Evolutionary conservation across 208 protist genomes (phyloP), one percentile per base, ranked within the genome.

Genomic region (Trichomonas vaginalis): DNA sequence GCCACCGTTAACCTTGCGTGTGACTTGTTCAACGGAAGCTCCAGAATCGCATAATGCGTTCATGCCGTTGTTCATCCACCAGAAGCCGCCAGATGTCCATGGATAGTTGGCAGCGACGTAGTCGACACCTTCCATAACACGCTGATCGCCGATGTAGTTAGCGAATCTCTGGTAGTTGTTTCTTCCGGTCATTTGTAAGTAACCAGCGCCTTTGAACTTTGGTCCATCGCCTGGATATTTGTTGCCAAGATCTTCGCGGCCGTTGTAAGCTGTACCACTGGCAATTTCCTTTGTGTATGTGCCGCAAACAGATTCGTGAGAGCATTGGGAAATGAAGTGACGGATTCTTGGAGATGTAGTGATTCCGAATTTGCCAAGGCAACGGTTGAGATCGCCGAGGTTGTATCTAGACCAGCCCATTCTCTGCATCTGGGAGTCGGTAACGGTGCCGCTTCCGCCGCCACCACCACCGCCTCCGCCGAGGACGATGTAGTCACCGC

Each of bases 81-180:
- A 95, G 61, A 42, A 95, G 23, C 56, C 90, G 17, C 37, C 90
- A 0, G 90, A 95, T 95, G 49, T 80, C 90, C 90, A 95, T 95
- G 90, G 90, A 42, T 95, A 95, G 90, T 95, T 27, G 6, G 23
- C 39, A 42, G 90, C 90, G 39, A 95, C 90, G 42, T 95, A 95
- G 37, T 95, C 90, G 6, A 80, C 49, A 42, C 90, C 90, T 42
- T 48, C n/a, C 90, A 95, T 62, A 17, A 95, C 90, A 47, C 48
- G 6, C 40, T 48, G n/a, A 42, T 95, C 90, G 42, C 39, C 39
- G 23, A 95, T 40, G 56, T 42, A 95, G 37, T 80, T 62, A 15
- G 90, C 90, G 21, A 95, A 95, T 4, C 42, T 2, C 42, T 48
- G 17, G 90, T 95, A 95, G 90, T 95, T 95, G 39, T 62, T 27